Evolutionary conservation across 83 land plant species (phyloP), one percentile per base, ranked within the genome.

Genomic region (Thuja plicata): DNA sequence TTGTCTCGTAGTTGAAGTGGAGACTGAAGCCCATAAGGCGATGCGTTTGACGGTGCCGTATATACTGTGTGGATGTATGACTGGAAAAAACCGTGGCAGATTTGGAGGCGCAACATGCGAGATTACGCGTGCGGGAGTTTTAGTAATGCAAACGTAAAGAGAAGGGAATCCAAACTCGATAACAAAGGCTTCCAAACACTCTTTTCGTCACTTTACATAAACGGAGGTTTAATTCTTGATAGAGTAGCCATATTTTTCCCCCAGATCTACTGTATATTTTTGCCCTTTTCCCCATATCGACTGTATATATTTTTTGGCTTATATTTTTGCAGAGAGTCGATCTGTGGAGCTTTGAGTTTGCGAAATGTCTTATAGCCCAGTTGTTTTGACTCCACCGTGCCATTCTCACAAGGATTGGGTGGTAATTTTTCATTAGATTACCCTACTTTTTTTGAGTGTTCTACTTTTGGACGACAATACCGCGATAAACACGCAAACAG

Each of bases 61-160:
- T 54, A 54, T 54, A 15, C 19, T 54, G 19, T 54, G 57, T 54
- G 57, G 57, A 50, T 12, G 54, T 12, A 50, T 50, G 15, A 12
- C 2, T 50, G 16, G 54, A 50, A 12, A 50, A 54, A 10, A 54
- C 16, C 19, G 57, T 54, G 57, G 4, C 57, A 54, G 19, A 54
- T 54, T 54, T 54, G 57, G 17, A 54, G 16, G 24, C 66, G 6
- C 19, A 94, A 95, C 83, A 27, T 38, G n/a, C 91, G 77, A 91
- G 88, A 71, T 94, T 96, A 15, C 87, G 87, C 16, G 97, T 95
- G 79, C 86, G 95, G 83, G 94, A 96, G 95, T 96, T 93, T 60
- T 95, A 94, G 57, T 55, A 90, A 95, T 62, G 93, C 96, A 17
- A 95, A 95, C 92, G 95, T 94, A 73, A 54, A 54, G 57, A 54